Evolutionary conservation across 305 asterid genomes (phyloP).

Genomic region (Solanum hybrid): DNA sequence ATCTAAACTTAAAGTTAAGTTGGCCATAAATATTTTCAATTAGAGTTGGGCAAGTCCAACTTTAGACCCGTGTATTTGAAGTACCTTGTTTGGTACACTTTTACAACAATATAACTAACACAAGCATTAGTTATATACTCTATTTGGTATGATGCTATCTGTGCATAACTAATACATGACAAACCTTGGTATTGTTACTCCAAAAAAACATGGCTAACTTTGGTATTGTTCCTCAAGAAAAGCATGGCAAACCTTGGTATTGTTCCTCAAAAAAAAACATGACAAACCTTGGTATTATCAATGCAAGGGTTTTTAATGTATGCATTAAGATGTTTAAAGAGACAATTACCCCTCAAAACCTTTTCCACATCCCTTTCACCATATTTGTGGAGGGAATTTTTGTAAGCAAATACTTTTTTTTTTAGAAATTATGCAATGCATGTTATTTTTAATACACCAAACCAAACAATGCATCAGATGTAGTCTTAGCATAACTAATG

Average conservation of each 20-base stretch:
- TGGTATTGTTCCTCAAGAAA: neutral
- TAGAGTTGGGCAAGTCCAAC: neutral
- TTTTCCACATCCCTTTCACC: neutral
- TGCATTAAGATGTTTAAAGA: neutral
- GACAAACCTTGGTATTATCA: neutral
- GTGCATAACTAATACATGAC: neutral
- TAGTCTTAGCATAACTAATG: neutral
- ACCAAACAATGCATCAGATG: neutral
- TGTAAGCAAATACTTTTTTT: neutral
- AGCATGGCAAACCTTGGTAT: neutral
- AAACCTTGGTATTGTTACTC: neutral
- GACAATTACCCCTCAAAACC: neutral
- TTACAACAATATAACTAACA: neutral
- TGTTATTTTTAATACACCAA: neutral
- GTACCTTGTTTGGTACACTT: neutral
- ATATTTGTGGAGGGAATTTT: neutral
- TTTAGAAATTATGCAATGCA: neutral
- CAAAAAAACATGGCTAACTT: neutral
- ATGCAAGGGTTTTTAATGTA: neutral
- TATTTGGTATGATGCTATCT: neutral
- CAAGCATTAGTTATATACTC: neutral
- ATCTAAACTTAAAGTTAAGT: neutral
- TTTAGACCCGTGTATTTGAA: neutral
- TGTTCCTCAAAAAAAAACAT: neutral
- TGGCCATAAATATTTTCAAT: neutral